phyloP scores from a whole-genome alignment of 768 basidiomycete species.

The Boletales sp. region DNA sequence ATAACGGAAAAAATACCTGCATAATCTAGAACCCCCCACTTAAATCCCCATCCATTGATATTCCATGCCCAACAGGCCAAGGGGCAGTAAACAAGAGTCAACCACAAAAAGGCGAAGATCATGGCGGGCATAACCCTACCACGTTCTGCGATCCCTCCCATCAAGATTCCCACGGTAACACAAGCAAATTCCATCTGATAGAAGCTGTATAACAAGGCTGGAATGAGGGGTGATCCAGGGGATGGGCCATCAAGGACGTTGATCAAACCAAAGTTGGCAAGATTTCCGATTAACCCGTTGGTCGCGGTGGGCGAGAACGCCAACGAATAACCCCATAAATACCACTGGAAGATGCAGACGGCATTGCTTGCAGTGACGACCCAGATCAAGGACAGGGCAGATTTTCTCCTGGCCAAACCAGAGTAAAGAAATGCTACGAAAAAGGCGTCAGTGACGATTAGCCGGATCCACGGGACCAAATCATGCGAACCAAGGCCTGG shows the following conservation, averaged over 20 bases:
- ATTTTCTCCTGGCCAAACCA: constrained; percentile 67
- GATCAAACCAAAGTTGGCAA: constrained; percentile 72
- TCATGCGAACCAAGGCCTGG: constrained; percentile 58
- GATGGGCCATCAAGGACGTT: constrained; percentile 70
- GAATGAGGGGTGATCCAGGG: constrained; percentile 77
- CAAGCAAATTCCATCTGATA: constrained; percentile 88
- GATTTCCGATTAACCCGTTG: constrained; percentile 76
- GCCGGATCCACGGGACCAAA: neutral
- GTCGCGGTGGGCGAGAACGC: constrained; percentile 77
- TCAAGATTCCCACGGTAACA: constrained; percentile 72
- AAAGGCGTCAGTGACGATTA: neutral
- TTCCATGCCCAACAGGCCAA: constrained; percentile 87
- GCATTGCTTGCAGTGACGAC: constrained; percentile 70
- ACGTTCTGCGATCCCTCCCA: constrained; percentile 84
- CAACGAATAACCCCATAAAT: constrained; percentile 78
- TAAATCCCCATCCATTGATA: constrained; percentile 77
- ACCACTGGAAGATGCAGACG: constrained; percentile 79
- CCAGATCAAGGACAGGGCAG: constrained; percentile 72
- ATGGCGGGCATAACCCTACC: constrained; percentile 80
- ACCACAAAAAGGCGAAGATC: constrained; percentile 80
- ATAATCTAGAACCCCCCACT: constrained; percentile 84
- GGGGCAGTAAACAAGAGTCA: constrained; percentile 84
- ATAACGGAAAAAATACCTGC: constrained; percentile 51
- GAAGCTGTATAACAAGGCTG: constrained; percentile 78
- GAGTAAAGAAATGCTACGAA: constrained; percentile 66